These are phyloP conservation scores for Aristolochia fimbriata DNA, from an alignment of 164 flowering plant genomes.

Conservation along the genomic window DNA sequence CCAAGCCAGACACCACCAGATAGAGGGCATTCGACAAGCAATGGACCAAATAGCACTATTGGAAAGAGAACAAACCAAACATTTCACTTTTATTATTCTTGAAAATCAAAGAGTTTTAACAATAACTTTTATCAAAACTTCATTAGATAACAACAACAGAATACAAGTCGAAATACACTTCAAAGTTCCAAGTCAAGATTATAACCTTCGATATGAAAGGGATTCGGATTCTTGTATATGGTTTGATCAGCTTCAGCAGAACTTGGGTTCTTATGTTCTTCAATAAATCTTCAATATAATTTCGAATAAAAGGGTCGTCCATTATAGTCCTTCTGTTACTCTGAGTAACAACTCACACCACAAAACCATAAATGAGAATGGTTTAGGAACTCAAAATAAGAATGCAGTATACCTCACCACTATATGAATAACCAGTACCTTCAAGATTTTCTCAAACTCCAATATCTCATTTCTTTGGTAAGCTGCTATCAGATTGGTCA, in stretches of 20 bases:
- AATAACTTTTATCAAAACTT: too few species aligned
- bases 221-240: conserved; percentile 90
- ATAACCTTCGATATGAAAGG: conserved; percentile 91
- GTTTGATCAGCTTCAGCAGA: conserved; percentile 93
- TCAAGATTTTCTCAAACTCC: conserved; percentile 94
- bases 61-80: too few species aligned
- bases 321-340: conserved; percentile 92
- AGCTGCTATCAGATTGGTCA: conserved; percentile 98
- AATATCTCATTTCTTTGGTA: conserved; percentile 93
- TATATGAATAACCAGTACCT: conserved; percentile 28
- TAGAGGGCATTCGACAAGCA: too few species aligned
- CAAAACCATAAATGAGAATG: background rate
- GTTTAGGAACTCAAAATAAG: too few species aligned
- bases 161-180: background rate
- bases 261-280: conserved; percentile 97
- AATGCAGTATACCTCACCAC: background rate
- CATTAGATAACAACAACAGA: too few species aligned
- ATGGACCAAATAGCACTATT: too few species aligned
- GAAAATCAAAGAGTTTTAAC: too few species aligned
- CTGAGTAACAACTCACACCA: conserved; percentile 27
- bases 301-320: conserved; percentile 95
- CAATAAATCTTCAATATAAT: conserved; percentile 90
- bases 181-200: background rate
- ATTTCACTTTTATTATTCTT: too few species aligned
- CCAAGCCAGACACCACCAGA: too few species aligned